Evolutionary conservation across 768 basidiomycete species (phyloP).

Genomic region (Termitomyces sp.): DNA sequence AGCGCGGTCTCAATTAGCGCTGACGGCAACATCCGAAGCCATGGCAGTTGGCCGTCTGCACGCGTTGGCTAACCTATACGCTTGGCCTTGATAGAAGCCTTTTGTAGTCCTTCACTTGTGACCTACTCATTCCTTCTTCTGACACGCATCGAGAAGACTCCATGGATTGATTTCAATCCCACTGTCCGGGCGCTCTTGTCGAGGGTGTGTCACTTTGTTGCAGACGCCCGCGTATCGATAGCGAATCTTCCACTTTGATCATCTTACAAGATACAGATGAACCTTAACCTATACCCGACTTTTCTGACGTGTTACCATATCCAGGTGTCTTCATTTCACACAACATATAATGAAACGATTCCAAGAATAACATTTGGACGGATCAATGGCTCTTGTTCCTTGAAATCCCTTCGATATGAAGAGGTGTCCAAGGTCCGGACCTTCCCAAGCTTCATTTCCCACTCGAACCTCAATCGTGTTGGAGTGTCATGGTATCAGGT

Average conservation of each 20-base stretch:
- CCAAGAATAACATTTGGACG: neutral
- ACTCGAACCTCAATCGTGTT: neutral
- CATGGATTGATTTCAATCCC: neutral
- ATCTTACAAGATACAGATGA: too few relatives aligned
- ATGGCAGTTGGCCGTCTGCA: too few relatives aligned
- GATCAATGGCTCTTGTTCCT: neutral
- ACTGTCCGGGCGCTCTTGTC: neutral
- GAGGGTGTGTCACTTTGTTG: neutral
- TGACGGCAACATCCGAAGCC: too few relatives aligned
- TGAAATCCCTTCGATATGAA: neutral
- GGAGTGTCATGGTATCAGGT: neutral
- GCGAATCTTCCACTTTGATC: too few relatives aligned
- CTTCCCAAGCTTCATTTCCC: neutral
- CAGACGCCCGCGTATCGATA: neutral
- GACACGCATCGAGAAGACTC: neutral
- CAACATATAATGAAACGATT: neutral
- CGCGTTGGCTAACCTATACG: neutral
- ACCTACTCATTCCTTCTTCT: neutral
- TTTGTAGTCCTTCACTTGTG: neutral
- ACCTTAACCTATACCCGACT: neutral
- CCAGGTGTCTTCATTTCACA: neutral
- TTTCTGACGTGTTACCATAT: neutral
- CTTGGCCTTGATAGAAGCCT: neutral
- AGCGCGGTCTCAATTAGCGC: conserved; percentile 7
- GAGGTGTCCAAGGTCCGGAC: neutral